Evolutionary conservation across 2,329 filamentous ascomycete species (phyloP).

Genomic region (Colletotrichum sp.): DNA sequence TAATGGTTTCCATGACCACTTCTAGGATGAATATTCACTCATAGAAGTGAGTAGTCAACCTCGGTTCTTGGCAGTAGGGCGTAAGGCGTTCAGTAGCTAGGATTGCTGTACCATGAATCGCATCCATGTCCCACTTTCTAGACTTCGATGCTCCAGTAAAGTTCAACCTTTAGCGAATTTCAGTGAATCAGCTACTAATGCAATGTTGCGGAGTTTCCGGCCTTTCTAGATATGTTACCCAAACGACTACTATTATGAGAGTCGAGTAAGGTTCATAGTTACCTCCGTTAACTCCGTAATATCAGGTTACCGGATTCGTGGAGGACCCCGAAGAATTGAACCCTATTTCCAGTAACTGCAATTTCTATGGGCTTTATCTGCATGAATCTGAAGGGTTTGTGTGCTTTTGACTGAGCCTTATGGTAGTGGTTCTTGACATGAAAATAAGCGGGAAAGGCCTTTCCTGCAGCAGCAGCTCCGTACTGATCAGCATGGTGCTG

Average conservation of each 20-base stretch:
- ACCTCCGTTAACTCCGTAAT: neutral
- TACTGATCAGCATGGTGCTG: neutral
- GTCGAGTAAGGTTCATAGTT: neutral
- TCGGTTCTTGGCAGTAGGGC: neutral
- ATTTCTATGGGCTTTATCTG: neutral
- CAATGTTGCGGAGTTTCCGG: neutral
- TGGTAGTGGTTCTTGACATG: neutral
- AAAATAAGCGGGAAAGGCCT: neutral
- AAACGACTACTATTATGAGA: neutral
- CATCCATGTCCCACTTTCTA: neutral
- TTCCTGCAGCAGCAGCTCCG: neutral
- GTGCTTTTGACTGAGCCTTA: neutral
- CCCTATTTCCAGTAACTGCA: neutral
- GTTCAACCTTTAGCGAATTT: neutral
- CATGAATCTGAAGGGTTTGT: neutral
- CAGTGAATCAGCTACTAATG: neutral
- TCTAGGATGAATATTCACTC: neutral
- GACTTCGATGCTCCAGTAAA: neutral
- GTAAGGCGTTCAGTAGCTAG: neutral
- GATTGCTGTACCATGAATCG: neutral
- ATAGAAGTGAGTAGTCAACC: neutral
- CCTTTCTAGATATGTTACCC: neutral
- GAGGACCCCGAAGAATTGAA: neutral
- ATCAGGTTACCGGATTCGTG: neutral
- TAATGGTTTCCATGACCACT: neutral